These are phyloP conservation scores for Funneliformis mosseae DNA, from an alignment of 192 early-diverging fungal genomes.

Conservation along the genomic window DNA sequence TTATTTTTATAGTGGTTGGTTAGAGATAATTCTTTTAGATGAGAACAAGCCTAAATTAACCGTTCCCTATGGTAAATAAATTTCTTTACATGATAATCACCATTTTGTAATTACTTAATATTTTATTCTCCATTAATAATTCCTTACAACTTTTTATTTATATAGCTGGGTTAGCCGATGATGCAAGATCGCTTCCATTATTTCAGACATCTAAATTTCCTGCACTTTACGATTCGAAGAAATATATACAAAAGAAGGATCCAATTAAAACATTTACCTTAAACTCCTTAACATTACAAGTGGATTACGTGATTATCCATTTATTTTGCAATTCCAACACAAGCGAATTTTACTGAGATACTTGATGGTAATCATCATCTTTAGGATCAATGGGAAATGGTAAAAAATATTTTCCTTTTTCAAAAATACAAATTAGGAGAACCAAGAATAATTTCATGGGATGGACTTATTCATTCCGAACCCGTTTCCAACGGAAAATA, in stretches of 20 bases:
- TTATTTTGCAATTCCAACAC: neutral
- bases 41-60: neutral
- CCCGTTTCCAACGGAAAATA: slow-evolving; percentile 30
- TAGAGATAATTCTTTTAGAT: slow-evolving; percentile 40
- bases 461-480: neutral
- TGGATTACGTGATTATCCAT: neutral
- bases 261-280: neutral
- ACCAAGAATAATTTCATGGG: neutral
- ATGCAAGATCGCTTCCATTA: neutral
- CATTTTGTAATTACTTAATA: neutral
- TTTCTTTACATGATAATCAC: neutral
- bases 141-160: neutral
- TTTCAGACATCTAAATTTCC: neutral
- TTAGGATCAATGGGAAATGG: neutral
- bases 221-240: neutral
- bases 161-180: neutral
- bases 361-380: neutral
- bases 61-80: slow-evolving; percentile 23
- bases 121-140: neutral
- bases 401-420: neutral
- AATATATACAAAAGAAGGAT: neutral
- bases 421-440: neutral
- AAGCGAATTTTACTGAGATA: neutral
- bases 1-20: slow-evolving; percentile 55
- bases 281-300: neutral